Evolutionary conservation across 495 filamentous ascomycete species (phyloP).

Genomic region (Hyaloscypha variabilis): DNA sequence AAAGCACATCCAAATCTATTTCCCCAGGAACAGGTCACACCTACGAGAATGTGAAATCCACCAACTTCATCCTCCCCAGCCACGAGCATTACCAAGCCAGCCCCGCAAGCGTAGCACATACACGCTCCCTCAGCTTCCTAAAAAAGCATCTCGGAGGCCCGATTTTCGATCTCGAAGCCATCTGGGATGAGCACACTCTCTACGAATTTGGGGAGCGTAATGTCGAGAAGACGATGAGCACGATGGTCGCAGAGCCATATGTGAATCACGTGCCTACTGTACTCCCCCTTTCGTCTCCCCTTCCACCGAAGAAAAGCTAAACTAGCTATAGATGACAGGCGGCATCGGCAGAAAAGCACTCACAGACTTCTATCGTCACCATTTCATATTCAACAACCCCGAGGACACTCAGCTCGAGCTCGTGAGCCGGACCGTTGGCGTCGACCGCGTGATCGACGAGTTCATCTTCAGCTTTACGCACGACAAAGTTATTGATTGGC

Average conservation of each 20-base stretch:
- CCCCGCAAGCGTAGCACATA: conserved; percentile 49
- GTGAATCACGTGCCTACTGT: conserved; percentile 60
- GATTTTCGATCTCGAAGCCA: conserved; percentile 59
- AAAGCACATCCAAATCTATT: neutral
- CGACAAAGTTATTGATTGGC: conserved; percentile 73
- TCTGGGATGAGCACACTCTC: conserved; percentile 62
- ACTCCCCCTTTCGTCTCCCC: neutral
- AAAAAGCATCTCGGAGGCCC: conserved; percentile 53
- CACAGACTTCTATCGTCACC: conserved; percentile 71
- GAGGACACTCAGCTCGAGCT: conserved; percentile 68
- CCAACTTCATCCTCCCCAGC: conserved; percentile 45
- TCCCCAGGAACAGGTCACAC: conserved; percentile 14
- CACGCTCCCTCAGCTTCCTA: conserved; percentile 51
- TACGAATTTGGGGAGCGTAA: conserved; percentile 56
- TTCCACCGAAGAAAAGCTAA: neutral
- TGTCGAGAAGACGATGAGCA: conserved; percentile 56
- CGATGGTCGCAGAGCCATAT: conserved; percentile 62
- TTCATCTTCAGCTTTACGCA: conserved; percentile 69
- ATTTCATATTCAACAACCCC: conserved; percentile 74
- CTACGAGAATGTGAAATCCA: conserved; percentile 36
- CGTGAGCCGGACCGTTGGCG: conserved; percentile 67
- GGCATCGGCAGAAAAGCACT: conserved; percentile 71
- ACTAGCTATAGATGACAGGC: conserved; percentile 51
- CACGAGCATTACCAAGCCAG: conserved; percentile 40
- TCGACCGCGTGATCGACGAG: conserved; percentile 60